Evolutionary conservation across 116 monocot genomes (phyloP).

Genomic region (Phalaenopsis hybrid): DNA sequence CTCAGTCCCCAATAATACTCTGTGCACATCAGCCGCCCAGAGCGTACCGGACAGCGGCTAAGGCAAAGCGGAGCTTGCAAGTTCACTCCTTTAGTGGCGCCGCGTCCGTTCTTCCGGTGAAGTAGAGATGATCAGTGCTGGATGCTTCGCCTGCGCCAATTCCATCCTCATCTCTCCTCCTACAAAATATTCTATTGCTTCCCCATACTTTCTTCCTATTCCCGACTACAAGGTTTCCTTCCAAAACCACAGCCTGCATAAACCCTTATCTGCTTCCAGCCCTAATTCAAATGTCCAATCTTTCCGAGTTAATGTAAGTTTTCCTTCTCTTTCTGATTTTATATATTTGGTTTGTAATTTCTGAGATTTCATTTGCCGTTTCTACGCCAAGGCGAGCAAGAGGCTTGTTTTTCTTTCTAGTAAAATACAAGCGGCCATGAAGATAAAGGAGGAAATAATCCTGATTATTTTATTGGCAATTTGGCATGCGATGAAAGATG

Average conservation of each 20-base stretch:
- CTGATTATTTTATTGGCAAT: background rate
- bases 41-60: background rate
- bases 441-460: background rate
- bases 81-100: background rate
- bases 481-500: background rate
- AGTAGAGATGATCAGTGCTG: slow-evolving; percentile 5
- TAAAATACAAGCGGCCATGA: too few species aligned
- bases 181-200: background rate
- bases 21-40: too few species aligned
- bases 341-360: background rate
- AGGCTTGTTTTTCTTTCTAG: background rate
- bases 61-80: background rate
- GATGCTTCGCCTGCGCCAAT: slow-evolving; percentile 14
- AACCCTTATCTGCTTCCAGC: background rate
- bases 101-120: background rate
- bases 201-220: background rate
- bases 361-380: background rate
- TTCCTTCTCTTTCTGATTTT: background rate
- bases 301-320: slow-evolving; percentile 9
- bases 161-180: background rate
- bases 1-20: too few species aligned
- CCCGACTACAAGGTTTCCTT: slow-evolving; percentile 4
- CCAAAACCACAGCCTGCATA: background rate
- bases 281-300: background rate
- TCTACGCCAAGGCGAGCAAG: too few species aligned